These are phyloP conservation scores for Penicillium griseofulvum DNA, from an alignment of 2,329 filamentous ascomycete genomes.

Conservation along the genomic window DNA sequence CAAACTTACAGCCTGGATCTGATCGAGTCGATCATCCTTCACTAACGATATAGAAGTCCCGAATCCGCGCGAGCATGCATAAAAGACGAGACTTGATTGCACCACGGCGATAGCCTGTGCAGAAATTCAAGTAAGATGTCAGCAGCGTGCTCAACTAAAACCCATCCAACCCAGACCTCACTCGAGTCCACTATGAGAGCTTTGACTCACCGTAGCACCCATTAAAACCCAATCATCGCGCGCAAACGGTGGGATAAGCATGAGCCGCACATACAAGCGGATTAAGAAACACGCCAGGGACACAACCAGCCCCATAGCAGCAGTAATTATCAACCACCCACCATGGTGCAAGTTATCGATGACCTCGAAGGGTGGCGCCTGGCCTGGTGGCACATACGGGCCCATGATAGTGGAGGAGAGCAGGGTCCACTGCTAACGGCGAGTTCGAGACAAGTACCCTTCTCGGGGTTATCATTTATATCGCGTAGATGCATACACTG, in stretches of 20 bases:
- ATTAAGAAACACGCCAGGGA: constrained; percentile 38
- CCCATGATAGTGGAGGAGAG: constrained; percentile 21
- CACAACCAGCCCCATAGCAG: constrained; percentile 37
- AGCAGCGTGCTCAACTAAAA: neutral
- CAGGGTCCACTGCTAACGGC: neutral
- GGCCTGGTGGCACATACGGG: constrained; percentile 32
- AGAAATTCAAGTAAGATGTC: neutral
- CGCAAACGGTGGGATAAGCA: constrained; percentile 33
- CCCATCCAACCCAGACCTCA: neutral
- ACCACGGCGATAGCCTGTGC: constrained; percentile 29
- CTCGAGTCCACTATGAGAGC: too few relatives aligned
- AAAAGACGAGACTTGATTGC: constrained; percentile 34
- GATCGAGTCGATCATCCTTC: constrained; percentile 18
- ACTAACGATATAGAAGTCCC: constrained; percentile 34
- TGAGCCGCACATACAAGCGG: constrained; percentile 37
- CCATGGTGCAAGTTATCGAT: constrained; percentile 42
- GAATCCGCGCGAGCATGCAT: constrained; percentile 32
- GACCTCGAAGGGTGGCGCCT: constrained; percentile 38
- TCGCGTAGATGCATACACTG: neutral
- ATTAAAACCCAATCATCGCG: constrained; percentile 35
- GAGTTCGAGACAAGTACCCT: neutral
- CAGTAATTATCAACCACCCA: constrained; percentile 39
- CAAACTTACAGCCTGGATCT: constrained; percentile 30
- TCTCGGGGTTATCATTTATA: neutral
- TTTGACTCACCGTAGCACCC: constrained; percentile 31